These are phyloP conservation scores for Wallacemonas sp. DNA, from an alignment of 208 protist genomes.

Conservation along the genomic window DNA sequence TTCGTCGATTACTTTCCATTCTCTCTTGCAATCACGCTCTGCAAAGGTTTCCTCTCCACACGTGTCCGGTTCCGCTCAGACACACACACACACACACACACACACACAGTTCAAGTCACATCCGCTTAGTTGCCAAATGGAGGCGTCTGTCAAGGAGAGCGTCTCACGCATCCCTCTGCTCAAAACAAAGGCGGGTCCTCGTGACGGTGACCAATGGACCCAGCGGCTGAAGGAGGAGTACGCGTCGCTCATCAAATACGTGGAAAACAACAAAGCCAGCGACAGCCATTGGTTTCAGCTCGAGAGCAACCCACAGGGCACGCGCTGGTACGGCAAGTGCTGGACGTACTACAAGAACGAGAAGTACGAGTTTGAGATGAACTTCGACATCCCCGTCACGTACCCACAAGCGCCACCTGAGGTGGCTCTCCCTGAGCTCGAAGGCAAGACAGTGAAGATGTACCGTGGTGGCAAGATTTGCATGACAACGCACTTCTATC, in stretches of 20 bases:
- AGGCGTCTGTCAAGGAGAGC: slow-evolving; percentile 86
- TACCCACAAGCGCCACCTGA: slow-evolving; percentile 97
- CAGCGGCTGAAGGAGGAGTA: slow-evolving; percentile 98
- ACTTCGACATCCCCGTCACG: slow-evolving; percentile 97
- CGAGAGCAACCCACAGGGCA: slow-evolving; percentile 94
- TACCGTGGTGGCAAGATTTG: slow-evolving; percentile 98
- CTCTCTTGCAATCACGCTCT: too few species aligned
- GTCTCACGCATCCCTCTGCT: slow-evolving; percentile 95
- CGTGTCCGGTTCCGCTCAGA: too few species aligned
- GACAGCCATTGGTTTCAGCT: slow-evolving; percentile 97
- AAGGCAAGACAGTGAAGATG: slow-evolving; percentile 99
- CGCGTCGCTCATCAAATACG: slow-evolving; percentile 94
- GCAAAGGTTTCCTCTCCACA: too few species aligned
- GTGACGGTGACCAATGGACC: slow-evolving; percentile 95
- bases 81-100: too few species aligned
- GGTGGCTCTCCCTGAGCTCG: slow-evolving; percentile 95
- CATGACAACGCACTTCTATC: slow-evolving; percentile 98
- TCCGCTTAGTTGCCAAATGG: slow-evolving; percentile 35
- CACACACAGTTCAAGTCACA: too few species aligned
- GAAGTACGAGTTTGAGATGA: slow-evolving; percentile 97
- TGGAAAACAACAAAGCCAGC: slow-evolving; percentile 95
- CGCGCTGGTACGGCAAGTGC: slow-evolving; percentile 96
- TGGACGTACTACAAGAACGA: slow-evolving; percentile 96
- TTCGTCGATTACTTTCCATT: too few species aligned
- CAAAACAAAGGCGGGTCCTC: slow-evolving; percentile 93